Conservation (phyloP, 2,329 filamentous ascomycete genomes). For the Reticulascus tulasneorum region DNA sequence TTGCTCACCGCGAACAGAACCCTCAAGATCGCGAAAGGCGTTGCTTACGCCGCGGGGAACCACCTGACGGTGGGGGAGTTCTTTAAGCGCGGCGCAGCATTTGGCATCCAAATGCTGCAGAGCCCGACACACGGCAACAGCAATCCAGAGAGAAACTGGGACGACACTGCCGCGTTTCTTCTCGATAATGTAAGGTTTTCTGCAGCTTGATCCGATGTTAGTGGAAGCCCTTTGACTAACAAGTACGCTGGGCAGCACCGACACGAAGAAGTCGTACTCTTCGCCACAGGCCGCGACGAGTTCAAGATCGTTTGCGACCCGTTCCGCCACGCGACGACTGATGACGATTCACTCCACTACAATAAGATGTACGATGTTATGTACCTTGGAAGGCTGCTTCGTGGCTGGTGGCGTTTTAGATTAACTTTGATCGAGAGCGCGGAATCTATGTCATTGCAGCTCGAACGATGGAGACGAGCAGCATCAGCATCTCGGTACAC, state of each 20-base stretch:
- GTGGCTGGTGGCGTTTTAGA: no score
- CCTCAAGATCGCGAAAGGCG: neutral
- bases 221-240: neutral
- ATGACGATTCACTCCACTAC: neutral
- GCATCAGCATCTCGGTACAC: no score
- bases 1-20: neutral
- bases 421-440: no score
- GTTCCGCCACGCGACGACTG: neutral
- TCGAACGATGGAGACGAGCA: no score
- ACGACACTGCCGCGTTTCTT: neutral
- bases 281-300: constrained; percentile 5
- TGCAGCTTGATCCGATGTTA: no score
- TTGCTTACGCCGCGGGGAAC: neutral
- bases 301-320: constrained; percentile 9
- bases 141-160: neutral
- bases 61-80: neutral
- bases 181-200: neutral
- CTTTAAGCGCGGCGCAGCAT: neutral
- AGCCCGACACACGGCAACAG: neutral
- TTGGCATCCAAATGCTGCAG: constrained; percentile 2
- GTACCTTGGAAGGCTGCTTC: constrained; percentile 1
- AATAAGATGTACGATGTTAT: constrained; percentile 1
- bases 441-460: no score
- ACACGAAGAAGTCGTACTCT: neutral
- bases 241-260: neutral